phyloP scores from a whole-genome alignment of 2,329 filamentous ascomycete species.

The Apiospora phragmitis region DNA sequence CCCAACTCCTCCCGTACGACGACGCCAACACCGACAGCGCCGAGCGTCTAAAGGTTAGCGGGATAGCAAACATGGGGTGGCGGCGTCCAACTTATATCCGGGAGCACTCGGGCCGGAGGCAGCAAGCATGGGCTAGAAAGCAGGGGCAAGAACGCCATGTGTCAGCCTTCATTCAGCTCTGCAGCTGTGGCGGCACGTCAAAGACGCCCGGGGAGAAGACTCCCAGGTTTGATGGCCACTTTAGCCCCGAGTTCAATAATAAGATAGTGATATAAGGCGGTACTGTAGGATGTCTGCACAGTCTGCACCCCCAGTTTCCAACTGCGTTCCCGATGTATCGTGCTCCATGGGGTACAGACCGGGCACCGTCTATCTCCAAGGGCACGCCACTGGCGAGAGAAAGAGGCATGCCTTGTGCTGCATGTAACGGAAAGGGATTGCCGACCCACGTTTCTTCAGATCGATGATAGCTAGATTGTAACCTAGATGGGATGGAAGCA shows the following conservation, averaged over 20 bases:
- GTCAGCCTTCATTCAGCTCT: neutral
- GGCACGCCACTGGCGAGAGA: neutral
- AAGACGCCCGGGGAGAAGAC: neutral
- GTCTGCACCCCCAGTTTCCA: neutral
- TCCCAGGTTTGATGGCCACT: neutral
- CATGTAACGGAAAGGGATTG: neutral
- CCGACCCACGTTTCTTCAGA: constrained; percentile 1
- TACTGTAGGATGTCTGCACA: neutral
- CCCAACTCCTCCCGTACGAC: neutral
- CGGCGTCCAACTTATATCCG: neutral
- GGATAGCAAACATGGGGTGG: neutral
- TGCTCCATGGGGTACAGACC: neutral
- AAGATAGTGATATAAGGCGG: neutral
- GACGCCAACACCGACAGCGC: neutral
- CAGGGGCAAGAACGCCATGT: neutral
- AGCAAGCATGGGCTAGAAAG: neutral
- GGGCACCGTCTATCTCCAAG: neutral
- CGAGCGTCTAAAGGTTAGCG: neutral
- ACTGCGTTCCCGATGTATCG: neutral
- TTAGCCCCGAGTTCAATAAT: neutral
- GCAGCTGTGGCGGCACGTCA: neutral
- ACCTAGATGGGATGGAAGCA: neutral
- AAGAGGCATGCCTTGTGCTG: neutral
- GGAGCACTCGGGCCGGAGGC: neutral
- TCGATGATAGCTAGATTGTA: neutral